Base-by-base conservation (phyloP, 495 filamentous ascomycete species). In the Hyaloscypha bicolor region DNA sequence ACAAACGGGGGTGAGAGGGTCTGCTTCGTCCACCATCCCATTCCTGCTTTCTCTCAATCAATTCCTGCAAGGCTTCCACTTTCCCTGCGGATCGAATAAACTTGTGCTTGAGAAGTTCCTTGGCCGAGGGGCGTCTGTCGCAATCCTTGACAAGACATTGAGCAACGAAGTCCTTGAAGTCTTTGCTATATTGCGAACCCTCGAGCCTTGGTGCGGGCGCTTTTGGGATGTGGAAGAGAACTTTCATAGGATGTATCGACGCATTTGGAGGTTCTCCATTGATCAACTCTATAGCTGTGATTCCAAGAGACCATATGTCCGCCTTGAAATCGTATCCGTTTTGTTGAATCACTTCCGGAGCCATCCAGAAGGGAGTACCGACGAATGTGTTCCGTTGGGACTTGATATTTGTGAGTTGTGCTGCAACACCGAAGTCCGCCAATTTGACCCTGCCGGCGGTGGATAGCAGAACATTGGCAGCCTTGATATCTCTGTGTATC, bases 281-380 rank as follows among this genome's bases (percentile, higher is more conserved):
- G 45, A 93, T 91, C 79, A 99, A 83, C 76, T 99, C 95, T 68
- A 98, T 91, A 22, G 95, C 95, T 0, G 95, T 97, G 71, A 99
- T 97, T 8, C 95, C 95, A 55, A 99, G 79, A 3, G 94, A 97
- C 95, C 95, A 99, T 55, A 99, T 94, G 76, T 99, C 95, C 25
- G 95, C 95, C 79, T 96, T 96, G 80, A 92, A 96, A 77, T 97
- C 94, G 71, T 99, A 98, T 32, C 95, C 95, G 62, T 91, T 87
- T 80, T 98, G 94, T 78, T 97, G 91, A 71, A 99, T 99, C 21
- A 99, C 95, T 76, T 99, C 95, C 9, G 95, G 95, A 5, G 95
- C 95, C 95, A 99, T 99, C 95, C 95, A 99, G 80, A 96, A 99
- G 0, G 95, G 95, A 4, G 95, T 99, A 9, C 95, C 95, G n/a